Conservation (phyloP, 2,329 filamentous ascomycete genomes). For the Alternaria postmessia region DNA sequence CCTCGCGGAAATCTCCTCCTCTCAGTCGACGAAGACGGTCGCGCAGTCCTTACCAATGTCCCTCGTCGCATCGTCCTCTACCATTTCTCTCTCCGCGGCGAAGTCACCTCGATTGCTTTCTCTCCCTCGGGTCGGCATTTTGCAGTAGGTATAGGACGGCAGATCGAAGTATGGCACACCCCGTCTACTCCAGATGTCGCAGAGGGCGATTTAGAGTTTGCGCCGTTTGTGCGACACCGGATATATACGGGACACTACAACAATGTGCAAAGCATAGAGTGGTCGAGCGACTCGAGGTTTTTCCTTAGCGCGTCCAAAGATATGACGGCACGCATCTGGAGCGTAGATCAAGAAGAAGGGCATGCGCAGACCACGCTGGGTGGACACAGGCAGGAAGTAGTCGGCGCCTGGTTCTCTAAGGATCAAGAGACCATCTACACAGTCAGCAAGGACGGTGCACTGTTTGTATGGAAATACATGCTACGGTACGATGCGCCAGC, state of each 20-base stretch:
- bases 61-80: slow-evolving; percentile 86
- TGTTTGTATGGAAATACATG: slow-evolving; percentile 92
- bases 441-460: slow-evolving; percentile 93
- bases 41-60: slow-evolving; percentile 91
- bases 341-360: slow-evolving; percentile 82
- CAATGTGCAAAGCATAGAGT: slow-evolving; percentile 83
- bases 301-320: slow-evolving; percentile 93
- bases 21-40: slow-evolving; percentile 92
- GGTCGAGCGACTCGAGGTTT: slow-evolving; percentile 96
- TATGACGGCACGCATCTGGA: slow-evolving; percentile 94
- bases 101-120: slow-evolving; percentile 84
- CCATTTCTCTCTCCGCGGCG: slow-evolving; percentile 91
- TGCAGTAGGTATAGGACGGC: slow-evolving; percentile 84
- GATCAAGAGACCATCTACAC: slow-evolving; percentile 97
- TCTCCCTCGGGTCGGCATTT: slow-evolving; percentile 92
- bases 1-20: slow-evolving; percentile 91
- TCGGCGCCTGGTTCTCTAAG: slow-evolving; percentile 96
- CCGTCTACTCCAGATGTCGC: slow-evolving; percentile 86
- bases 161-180: slow-evolving; percentile 95
- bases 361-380: slow-evolving; percentile 90
- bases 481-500: slow-evolving; percentile 64
- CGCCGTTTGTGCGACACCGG: slow-evolving; percentile 89
- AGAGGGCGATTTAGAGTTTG: slow-evolving; percentile 89
- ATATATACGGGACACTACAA: slow-evolving; percentile 91
- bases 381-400: slow-evolving; percentile 87